phyloP scores from a whole-genome alignment of 1,284 basidiomycete genomes.

The Moesziomyces parantarcticus region DNA sequence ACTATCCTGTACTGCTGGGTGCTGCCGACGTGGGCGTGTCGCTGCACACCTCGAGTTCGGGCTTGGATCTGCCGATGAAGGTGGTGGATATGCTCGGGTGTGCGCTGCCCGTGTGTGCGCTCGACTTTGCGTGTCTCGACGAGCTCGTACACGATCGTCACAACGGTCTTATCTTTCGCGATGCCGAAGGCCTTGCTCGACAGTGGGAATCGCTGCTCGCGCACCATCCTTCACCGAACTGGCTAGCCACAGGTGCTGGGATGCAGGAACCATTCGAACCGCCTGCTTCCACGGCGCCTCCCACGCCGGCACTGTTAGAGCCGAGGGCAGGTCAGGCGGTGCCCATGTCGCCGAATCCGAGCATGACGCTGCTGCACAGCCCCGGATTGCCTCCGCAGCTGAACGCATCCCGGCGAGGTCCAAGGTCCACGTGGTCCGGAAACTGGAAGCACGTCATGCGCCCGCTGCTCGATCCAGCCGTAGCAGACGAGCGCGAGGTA shows the following conservation, averaged over 20 bases:
- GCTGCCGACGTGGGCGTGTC: constrained; percentile 92
- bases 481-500: neutral
- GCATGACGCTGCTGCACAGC: constrained; percentile 48
- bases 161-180: constrained; percentile 84
- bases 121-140: constrained; percentile 83
- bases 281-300: neutral
- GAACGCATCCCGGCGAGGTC: neutral
- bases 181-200: constrained; percentile 76
- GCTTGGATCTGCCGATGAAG: constrained; percentile 97
- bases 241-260: constrained; percentile 27
- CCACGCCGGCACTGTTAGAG: neutral
- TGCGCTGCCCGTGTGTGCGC: constrained; percentile 88
- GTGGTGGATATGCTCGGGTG: constrained; percentile 99
- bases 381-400: constrained; percentile 20
- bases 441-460: constrained; percentile 59
- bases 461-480: constrained; percentile 31
- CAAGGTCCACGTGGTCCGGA: constrained; percentile 42
- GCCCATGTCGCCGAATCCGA: constrained; percentile 40
- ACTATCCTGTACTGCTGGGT: constrained; percentile 70
- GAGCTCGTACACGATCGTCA: constrained; percentile 85
- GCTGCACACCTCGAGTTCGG: constrained; percentile 89
- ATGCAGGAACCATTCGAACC: constrained; percentile 32
- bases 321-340: neutral
- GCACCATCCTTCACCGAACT: constrained; percentile 21
- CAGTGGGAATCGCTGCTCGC: constrained; percentile 73